Evolutionary conservation across 2,329 filamentous ascomycete species (phyloP).

Genomic region (Scytalidium sp.): DNA sequence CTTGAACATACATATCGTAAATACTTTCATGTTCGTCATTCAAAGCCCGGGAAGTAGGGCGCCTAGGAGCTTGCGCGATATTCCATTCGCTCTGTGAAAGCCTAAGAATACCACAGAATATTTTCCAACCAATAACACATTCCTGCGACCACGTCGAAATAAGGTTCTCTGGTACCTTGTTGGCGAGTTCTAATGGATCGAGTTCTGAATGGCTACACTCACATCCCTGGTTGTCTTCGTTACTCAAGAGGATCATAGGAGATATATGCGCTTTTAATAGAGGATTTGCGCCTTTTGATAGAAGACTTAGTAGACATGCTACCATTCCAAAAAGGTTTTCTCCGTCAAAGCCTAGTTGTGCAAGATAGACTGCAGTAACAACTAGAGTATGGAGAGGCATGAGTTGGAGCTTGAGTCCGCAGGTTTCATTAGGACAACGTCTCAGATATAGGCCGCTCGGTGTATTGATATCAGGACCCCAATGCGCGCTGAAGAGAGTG

Average conservation of each 20-base stretch:
- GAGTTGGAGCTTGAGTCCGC: constrained; percentile 29
- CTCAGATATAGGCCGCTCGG: constrained; percentile 15
- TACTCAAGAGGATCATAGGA: constrained; percentile 3
- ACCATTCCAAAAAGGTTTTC: constrained; percentile 38
- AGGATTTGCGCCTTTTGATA: constrained; percentile 27
- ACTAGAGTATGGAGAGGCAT: constrained; percentile 34
- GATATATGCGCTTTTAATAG: constrained; percentile 9
- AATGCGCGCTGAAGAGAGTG: constrained; percentile 17
- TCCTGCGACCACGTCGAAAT: constrained; percentile 11
- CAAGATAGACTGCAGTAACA: constrained; percentile 31
- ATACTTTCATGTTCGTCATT: background rate
- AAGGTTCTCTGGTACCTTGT: constrained; percentile 7
- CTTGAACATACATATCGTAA: background rate
- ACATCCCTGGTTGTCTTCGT: background rate
- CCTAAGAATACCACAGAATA: constrained; percentile 10
- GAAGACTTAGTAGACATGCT: constrained; percentile 31
- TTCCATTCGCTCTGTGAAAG: constrained; percentile 7
- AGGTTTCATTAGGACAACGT: constrained; percentile 21
- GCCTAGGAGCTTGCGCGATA: background rate
- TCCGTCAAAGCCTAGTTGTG: constrained; percentile 24
- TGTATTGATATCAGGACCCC: constrained; percentile 8
- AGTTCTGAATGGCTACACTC: constrained; percentile 22
- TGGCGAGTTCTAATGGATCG: constrained; percentile 14
- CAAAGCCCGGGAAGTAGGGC: background rate
- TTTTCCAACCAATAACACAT: constrained; percentile 8